phyloP scores from a whole-genome alignment of 2,329 filamentous ascomycete genomes.

The Aureobasidium zeae region DNA sequence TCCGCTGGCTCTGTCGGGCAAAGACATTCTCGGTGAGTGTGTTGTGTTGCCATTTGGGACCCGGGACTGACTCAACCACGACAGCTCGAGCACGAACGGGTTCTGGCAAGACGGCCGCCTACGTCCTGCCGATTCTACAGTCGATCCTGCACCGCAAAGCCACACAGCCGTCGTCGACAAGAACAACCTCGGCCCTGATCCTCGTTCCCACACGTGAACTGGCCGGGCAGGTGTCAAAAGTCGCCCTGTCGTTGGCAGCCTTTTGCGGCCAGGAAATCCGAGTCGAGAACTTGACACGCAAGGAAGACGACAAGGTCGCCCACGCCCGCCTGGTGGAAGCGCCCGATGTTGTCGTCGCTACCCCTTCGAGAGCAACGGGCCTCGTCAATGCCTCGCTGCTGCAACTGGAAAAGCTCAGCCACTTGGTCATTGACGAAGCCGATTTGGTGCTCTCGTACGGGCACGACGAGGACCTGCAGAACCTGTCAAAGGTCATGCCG shows the following conservation, averaged over 20 bases:
- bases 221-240: constrained; percentile 78
- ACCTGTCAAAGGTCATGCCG: constrained; percentile 66
- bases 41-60: neutral
- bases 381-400: constrained; percentile 67
- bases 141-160: constrained; percentile 70
- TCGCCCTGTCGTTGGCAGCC: constrained; percentile 63
- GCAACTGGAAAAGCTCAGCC: constrained; percentile 59
- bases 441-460: constrained; percentile 90
- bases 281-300: constrained; percentile 78
- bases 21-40: constrained; percentile 62
- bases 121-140: constrained; percentile 81
- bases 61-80: constrained; percentile 16
- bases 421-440: constrained; percentile 86
- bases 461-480: constrained; percentile 81
- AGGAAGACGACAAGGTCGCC: constrained; percentile 81
- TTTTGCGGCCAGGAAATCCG: constrained; percentile 81
- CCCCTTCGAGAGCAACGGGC: constrained; percentile 71
- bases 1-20: constrained; percentile 74
- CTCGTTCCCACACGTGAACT: constrained; percentile 92
- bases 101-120: constrained; percentile 95
- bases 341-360: constrained; percentile 85
- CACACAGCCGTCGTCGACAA: constrained; percentile 42
- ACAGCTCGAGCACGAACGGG: constrained; percentile 86
- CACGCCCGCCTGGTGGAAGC: constrained; percentile 73
- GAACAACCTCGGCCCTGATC: constrained; percentile 63